These are phyloP conservation scores for Chlorella sorokiniana DNA, from an alignment of 139 green algal species.

Conservation along the genomic window DNA sequence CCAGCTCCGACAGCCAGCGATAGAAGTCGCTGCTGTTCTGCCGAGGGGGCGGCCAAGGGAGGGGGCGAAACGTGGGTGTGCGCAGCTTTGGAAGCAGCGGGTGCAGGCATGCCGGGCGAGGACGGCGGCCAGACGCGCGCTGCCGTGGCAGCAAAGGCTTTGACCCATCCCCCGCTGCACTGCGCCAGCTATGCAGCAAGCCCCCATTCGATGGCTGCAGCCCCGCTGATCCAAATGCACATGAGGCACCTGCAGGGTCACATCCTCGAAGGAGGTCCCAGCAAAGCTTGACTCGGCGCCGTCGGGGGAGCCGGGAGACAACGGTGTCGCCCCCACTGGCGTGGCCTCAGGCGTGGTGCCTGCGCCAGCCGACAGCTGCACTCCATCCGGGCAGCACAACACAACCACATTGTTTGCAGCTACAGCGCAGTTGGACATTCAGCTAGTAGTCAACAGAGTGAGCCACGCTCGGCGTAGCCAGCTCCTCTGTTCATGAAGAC, in stretches of 20 bases:
- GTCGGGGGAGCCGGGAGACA: constrained; percentile 6
- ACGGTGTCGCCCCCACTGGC: neutral
- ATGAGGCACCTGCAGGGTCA: constrained; percentile 8
- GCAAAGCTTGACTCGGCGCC: constrained; percentile 44
- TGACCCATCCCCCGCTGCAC: neutral
- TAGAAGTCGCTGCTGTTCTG: constrained; percentile 86
- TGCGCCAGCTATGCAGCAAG: neutral
- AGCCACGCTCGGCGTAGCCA: too few species aligned
- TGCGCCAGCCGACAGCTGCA: neutral
- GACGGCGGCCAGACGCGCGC: neutral
- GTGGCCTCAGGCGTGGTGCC: neutral
- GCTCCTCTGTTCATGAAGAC: too few species aligned
- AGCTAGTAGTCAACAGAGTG: too few species aligned
- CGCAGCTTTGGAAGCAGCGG: too few species aligned
- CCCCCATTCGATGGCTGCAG: too few species aligned
- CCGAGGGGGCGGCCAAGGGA: too few species aligned
- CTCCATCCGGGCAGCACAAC: neutral
- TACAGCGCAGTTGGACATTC: too few species aligned
- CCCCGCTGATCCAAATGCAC: too few species aligned
- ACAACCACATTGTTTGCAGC: neutral
- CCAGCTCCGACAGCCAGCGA: constrained; percentile 88
- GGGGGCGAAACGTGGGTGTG: too few species aligned
- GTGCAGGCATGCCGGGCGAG: constrained; percentile 35
- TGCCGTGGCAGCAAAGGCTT: neutral
- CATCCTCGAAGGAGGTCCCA: constrained; percentile 54